phyloP scores from a whole-genome alignment of 192 early-diverging fungal species.

The Chytriomyces sp. region DNA sequence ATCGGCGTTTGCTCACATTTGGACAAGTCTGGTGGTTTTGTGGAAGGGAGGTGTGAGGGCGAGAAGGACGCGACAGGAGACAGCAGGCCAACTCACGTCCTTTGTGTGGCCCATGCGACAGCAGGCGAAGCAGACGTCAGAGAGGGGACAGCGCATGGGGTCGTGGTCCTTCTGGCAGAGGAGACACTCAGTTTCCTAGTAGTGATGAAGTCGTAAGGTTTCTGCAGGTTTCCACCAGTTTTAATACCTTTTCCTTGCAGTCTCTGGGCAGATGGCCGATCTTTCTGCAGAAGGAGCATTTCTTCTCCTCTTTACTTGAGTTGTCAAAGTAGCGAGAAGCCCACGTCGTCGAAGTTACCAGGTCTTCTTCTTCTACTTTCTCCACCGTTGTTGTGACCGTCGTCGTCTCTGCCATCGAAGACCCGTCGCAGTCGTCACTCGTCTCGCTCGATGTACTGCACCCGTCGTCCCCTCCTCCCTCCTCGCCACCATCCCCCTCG shows the following conservation, averaged over 20 bases:
- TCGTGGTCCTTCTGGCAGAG: constrained; percentile 24
- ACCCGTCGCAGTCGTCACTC: constrained; percentile 3
- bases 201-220: neutral
- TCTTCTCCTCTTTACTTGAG: neutral
- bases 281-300: constrained; percentile 24
- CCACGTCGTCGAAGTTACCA: too few species aligned
- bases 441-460: constrained; percentile 2
- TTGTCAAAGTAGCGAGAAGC: constrained; percentile 6
- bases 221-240: neutral
- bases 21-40: neutral
- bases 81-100: constrained; percentile 1
- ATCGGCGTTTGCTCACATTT: too few species aligned
- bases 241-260: constrained; percentile 24
- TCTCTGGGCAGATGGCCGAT: neutral
- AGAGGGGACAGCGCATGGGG: constrained; percentile 18
- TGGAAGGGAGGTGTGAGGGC: too few species aligned
- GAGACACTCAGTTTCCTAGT: constrained; percentile 23
- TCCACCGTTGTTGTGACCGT: constrained; percentile 1
- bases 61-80: too few species aligned
- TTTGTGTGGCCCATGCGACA: constrained; percentile 18
- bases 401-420: constrained; percentile 12
- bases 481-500: neutral
- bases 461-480: neutral
- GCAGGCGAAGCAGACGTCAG: constrained; percentile 13
- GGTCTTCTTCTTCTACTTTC: too few species aligned